Evolutionary conservation across 2,329 filamentous ascomycete species (phyloP), one percentile per base, ranked within the genome.

Genomic region (Colletotrichum lupini): DNA sequence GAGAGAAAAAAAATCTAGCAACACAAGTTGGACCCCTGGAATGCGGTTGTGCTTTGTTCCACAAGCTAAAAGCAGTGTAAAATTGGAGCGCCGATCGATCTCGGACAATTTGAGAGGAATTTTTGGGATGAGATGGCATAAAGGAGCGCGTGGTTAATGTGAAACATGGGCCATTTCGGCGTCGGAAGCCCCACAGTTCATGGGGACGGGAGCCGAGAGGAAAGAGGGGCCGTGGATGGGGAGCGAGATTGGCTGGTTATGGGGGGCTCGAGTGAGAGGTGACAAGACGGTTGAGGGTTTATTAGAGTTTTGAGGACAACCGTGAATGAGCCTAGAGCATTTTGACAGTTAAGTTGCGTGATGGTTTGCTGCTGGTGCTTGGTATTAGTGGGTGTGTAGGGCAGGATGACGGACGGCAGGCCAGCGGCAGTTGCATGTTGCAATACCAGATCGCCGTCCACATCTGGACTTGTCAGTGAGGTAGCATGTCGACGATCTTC

Each of bases 41-140:
- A 26, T 32, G 42, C 14, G 46, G 59, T 56, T 46, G 59, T 65
- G 32, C 46, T 9, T 63, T 22, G 49, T 62, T 46, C 32, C 53
- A 65, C 24, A 57, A 22, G 26, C 49, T 32, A 49, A 56, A 49
- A 22, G 32, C 49, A 53, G 30, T 49, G 60, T 68, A 52, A 73
- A 61, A 60, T 73, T 70, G 67, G 59, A 70, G 67, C 57, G 70
- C 26, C 70, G 70, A 73, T 73, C 70, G 70, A 73, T 73, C 70
- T 73, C 70, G 70, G 70, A 73, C 70, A 73, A 73, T 70, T 73
- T 70, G 56, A 55, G 56, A 65, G 60, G 53, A 60, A 49, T 57
- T 61, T 42, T 56, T 70, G 46, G 70, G 70, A 64, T 49, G 42
- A 70, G 59, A 73, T 64, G 55, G 70, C 55, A 73, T 73, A 46